Percentiles rank a stretch among this genome's conserved stretches.
Conservation (phyloP, 345 rosid genomes). For the Stellera chamaejasme region DNA sequence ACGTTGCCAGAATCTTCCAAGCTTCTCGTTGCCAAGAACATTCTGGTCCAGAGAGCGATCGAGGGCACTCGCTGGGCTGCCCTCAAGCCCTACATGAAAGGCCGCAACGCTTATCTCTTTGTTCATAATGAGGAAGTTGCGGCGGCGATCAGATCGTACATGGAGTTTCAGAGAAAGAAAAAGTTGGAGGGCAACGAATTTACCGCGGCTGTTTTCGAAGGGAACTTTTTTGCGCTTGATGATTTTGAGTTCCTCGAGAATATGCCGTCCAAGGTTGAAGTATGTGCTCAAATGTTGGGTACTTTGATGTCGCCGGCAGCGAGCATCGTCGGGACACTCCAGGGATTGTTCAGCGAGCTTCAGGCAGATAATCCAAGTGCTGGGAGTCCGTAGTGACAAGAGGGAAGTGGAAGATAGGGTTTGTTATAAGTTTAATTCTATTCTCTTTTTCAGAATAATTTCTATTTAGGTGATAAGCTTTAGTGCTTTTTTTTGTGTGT, state of each 20-base stretch:
- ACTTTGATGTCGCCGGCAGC: slow-evolving; percentile 66
- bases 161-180: slow-evolving; percentile 64
- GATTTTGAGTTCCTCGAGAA: slow-evolving; percentile 63
- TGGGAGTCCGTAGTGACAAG: too few relatives aligned
- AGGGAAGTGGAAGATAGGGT: too few relatives aligned
- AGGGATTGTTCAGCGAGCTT: slow-evolving; percentile 22
- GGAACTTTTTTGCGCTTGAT: slow-evolving; percentile 72
- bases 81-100: slow-evolving; percentile 87
- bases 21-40: slow-evolving; percentile 81
- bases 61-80: slow-evolving; percentile 85
- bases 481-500: too few relatives aligned
- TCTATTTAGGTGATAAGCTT: too few relatives aligned
- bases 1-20: slow-evolving; percentile 62
- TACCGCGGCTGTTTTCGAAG: slow-evolving; percentile 85
- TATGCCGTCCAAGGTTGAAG: slow-evolving; percentile 79
- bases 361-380: too few relatives aligned
- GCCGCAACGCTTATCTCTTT: slow-evolving; percentile 92
- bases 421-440: too few relatives aligned
- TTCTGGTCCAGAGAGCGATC: slow-evolving; percentile 72
- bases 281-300: slow-evolving; percentile 75
- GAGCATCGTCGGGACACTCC: slow-evolving; percentile 69
- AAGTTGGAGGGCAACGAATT: slow-evolving; percentile 74
- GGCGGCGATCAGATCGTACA: slow-evolving; percentile 71
- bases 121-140: slow-evolving; percentile 90
- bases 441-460: too few relatives aligned